Evolutionary conservation across 2,329 filamentous ascomycete genomes (phyloP), one percentile per base, ranked within the genome.

Genomic region (Orbilia ellipsospora): DNA sequence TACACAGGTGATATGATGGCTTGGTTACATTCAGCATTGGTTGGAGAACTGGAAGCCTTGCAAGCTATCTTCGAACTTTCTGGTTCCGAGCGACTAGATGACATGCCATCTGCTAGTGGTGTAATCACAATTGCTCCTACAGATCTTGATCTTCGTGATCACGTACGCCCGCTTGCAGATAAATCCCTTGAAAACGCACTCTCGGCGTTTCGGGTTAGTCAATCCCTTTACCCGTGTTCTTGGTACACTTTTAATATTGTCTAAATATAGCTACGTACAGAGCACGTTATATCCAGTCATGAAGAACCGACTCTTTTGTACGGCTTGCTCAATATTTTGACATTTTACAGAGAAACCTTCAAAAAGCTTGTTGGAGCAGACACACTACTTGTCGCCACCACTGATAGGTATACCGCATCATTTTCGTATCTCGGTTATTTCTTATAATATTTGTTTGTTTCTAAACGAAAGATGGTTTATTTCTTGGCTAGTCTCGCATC

Each of bases 1-100:
- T 98, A 98, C 81, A 89, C 96, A 1, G 93, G 95, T 63, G 95
- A 99, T 81, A 99, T 99, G 94, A 87, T 99, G 13, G 95, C 95
- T 4, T 99, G 95, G 95, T 89, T 91, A 4, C 95, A 99, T 81
- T 97, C 95, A 0, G 92, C 94, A 1, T 90, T 94, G 0, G 95
- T 99, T 0, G 96, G 94, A 36, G 95, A 99, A 82, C 88, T 92
- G 62, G 95, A 99, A 82, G 93, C 94, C 0, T 85, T 99, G 4
- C 94, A 98, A 81, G 89, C 93, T 1, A 85, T 99, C 0, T 99
- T 99, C 80, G 90, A 97, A 50, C 90, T 91, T 0, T 94, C 97
- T 12, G n/a, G 12, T 44, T 12, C 12, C 77, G 23, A 23, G 23
- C 23, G 23, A 23, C 94, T 92, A 1, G 92, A 95, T 77, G 93